Conservation (phyloP, 768 basidiomycete genomes). For the Melanogaster broomeanus region DNA sequence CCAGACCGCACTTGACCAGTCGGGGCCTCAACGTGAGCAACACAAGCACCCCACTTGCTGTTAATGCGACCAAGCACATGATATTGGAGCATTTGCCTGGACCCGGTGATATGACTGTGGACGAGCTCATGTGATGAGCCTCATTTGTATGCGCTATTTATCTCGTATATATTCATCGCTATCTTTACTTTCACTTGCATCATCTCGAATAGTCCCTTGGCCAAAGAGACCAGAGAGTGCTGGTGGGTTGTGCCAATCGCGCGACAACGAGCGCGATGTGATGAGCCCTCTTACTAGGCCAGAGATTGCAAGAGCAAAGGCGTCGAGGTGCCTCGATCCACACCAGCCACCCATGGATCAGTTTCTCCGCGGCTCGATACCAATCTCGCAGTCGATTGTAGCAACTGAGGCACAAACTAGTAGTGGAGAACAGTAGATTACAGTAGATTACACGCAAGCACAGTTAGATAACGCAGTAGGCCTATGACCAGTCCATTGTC, state of each 20-base stretch:
- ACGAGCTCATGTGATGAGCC: conserved; percentile 40
- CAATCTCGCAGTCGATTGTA: too few relatives aligned
- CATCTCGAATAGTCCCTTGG: too few relatives aligned
- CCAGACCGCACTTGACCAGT: conserved; percentile 47
- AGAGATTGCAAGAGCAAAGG: too few relatives aligned
- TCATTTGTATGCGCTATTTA: conserved; percentile 15
- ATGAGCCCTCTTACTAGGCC: too few relatives aligned
- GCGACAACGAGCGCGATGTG: too few relatives aligned
- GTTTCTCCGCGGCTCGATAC: too few relatives aligned
- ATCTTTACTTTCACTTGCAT: neutral
- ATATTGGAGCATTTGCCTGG: conserved; percentile 37
- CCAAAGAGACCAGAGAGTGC: neutral
- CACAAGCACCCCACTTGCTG: conserved; percentile 2
- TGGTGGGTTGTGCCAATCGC: neutral
- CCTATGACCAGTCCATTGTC: too few relatives aligned
- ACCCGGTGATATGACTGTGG: conserved; percentile 53
- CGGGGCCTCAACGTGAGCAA: conserved; percentile 38
- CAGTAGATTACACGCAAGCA: neutral
- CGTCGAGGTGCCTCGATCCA: too few relatives aligned
- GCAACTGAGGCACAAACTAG: neutral
- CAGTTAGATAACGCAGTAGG: neutral
- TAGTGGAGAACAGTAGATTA: neutral
- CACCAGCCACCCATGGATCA: too few relatives aligned
- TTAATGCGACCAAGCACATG: conserved; percentile 15
- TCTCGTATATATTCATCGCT: conserved; percentile 5